Percentiles rank a stretch among this genome's conserved stretches.
These are phyloP conservation scores for Cupressus sempervirens DNA, from an alignment of 75 land plant species.

Conservation along the genomic window DNA sequence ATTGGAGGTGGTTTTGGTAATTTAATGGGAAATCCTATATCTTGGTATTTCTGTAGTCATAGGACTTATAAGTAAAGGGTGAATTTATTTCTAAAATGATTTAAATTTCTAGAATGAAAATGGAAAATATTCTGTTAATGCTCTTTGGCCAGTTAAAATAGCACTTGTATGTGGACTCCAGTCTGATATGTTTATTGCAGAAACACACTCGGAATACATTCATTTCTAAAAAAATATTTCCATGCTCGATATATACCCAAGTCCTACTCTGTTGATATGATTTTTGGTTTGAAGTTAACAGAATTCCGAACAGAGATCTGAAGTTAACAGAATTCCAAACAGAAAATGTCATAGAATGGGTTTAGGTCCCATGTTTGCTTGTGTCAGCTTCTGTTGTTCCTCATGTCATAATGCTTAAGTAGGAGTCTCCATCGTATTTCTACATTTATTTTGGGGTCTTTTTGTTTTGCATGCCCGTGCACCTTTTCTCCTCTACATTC, in stretches of 20 bases:
- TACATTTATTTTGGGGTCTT: too few species aligned
- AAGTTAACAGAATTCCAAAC: too few species aligned
- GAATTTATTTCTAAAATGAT: not conserved
- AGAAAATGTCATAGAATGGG: too few species aligned
- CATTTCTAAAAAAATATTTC: not conserved
- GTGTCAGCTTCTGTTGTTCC: too few species aligned
- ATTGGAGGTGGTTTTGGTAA: not conserved
- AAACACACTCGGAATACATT: not conserved
- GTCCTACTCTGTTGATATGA: not conserved
- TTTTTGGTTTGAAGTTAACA: too few species aligned
- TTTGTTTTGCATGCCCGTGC: too few species aligned
- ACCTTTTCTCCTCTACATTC: too few species aligned
- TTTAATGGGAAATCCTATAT: not conserved
- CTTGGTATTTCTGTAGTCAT: not conserved
- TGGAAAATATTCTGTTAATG: not conserved
- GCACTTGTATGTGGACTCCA: not conserved
- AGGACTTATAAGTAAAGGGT: not conserved
- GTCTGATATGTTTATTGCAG: not conserved
- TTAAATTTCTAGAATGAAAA: not conserved
- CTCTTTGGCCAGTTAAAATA: not conserved
- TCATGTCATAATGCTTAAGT: too few species aligned
- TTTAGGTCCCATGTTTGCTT: too few species aligned
- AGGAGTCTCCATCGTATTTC: too few species aligned
- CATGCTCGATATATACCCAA: not conserved
- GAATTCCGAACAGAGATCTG: too few species aligned